Percentiles rank a stretch among this genome's conserved stretches.
These are phyloP conservation scores for Xylariaceae sp. DNA, from an alignment of 2,329 filamentous ascomycete genomes.

Conservation along the genomic window DNA sequence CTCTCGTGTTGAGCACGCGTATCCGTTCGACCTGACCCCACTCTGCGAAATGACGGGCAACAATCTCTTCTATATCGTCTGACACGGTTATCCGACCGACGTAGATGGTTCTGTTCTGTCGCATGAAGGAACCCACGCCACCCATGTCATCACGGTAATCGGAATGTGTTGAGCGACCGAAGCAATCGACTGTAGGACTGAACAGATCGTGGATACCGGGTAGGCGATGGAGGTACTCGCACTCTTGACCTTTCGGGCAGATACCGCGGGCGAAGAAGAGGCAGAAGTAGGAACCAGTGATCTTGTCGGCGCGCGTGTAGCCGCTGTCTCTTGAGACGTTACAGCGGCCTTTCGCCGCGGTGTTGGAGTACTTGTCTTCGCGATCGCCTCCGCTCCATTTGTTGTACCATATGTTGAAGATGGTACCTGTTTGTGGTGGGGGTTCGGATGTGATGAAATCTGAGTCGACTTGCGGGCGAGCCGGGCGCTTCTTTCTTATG, in stretches of 20 bases:
- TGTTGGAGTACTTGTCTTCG: conserved; percentile 86
- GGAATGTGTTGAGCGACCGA: conserved; percentile 85
- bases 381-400: conserved; percentile 96
- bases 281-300: conserved; percentile 84
- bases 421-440: conserved; percentile 86
- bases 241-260: conserved; percentile 85
- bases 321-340: conserved; percentile 77
- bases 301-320: conserved; percentile 72
- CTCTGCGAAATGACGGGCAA: conserved; percentile 91
- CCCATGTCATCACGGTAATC: conserved; percentile 98
- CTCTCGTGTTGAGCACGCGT: conserved; percentile 80
- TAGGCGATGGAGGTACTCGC: conserved; percentile 87
- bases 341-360: conserved; percentile 78
- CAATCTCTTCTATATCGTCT: conserved; percentile 95
- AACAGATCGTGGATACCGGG: conserved; percentile 85
- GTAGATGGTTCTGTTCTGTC: conserved; percentile 91
- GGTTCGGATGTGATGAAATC: conserved; percentile 77
- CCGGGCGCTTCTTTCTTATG: conserved; percentile 80
- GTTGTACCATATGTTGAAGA: conserved; percentile 98
- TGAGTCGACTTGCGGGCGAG: conserved; percentile 85
- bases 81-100: conserved; percentile 91
- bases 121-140: conserved; percentile 88
- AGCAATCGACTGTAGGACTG: conserved; percentile 92
- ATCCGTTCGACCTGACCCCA: conserved; percentile 91
- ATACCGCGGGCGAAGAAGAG: conserved; percentile 82